A percentile compares a stretch with the other conserved stretches of the same genome.
Conservation (phyloP, 2,329 filamentous ascomycete species). For the Microcera coccophila region DNA sequence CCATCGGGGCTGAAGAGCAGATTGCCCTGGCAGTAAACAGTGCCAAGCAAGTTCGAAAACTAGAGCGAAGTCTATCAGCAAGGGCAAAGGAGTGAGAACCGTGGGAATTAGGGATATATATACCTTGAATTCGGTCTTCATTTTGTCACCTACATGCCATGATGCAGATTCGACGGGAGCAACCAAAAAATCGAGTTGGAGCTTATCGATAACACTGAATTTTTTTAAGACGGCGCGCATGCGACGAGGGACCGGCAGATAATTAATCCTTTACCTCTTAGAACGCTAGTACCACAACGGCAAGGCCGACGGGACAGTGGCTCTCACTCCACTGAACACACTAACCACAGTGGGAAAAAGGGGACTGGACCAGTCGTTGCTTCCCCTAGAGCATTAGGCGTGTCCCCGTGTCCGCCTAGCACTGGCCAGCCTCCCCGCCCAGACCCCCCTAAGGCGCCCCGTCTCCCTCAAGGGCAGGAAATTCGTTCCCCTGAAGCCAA, state of each 20-base stretch:
- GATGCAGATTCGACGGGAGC: conserved; percentile 24
- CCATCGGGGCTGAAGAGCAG: conserved; percentile 95
- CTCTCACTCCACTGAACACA: background rate
- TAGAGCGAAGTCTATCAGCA: conserved; percentile 34
- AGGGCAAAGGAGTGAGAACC: too few relatives aligned
- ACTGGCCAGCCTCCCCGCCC: conserved; percentile 21
- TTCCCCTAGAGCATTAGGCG: conserved; percentile 9
- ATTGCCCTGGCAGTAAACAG: conserved; percentile 97
- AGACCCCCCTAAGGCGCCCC: conserved; percentile 11
- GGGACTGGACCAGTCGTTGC: conserved; percentile 8
- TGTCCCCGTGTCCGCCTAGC: conserved; percentile 28
- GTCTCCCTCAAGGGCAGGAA: conserved; percentile 30
- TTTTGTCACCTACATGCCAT: conserved; percentile 51
- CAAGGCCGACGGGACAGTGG: conserved; percentile 8
- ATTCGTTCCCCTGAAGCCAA: conserved; percentile 36
- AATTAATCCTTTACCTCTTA: conserved; percentile 32
- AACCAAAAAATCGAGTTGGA: conserved; percentile 31
- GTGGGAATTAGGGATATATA: conserved; percentile 15
- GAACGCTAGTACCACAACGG: conserved; percentile 15
- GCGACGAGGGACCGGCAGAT: conserved; percentile 26
- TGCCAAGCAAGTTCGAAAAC: conserved; percentile 98
- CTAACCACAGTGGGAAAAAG: background rate
- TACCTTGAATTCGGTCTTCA: conserved; percentile 99
- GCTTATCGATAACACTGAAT: conserved; percentile 35
- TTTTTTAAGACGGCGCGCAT: conserved; percentile 21